Conservation (phyloP, 2,329 filamentous ascomycete species). For the Rhinocladiella similis region DNA sequence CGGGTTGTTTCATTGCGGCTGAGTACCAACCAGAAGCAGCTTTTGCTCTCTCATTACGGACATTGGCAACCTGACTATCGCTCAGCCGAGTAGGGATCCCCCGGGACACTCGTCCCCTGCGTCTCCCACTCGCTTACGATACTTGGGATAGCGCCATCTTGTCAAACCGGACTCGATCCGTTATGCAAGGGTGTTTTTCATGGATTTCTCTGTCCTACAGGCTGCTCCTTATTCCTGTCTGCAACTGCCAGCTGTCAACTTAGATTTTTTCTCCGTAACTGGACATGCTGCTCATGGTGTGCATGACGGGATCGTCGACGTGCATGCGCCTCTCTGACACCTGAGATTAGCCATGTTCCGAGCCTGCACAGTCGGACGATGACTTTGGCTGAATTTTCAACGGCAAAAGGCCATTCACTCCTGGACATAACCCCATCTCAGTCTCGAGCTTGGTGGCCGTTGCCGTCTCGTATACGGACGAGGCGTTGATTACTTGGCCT, state of each 20-base stretch:
- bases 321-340: not conserved
- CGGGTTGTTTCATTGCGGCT: not conserved
- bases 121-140: not conserved
- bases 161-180: not conserved
- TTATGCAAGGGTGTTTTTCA: not conserved
- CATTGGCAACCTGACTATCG: too few species aligned
- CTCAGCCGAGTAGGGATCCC: not conserved
- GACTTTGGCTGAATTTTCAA: too few species aligned
- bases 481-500: too few species aligned
- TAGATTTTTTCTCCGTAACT: not conserved
- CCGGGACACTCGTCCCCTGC: not conserved
- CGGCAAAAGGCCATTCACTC: too few species aligned
- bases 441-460: too few species aligned
- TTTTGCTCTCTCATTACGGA: not conserved
- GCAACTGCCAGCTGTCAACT: not conserved
- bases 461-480: too few species aligned
- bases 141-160: not conserved
- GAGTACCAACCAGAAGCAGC: not conserved
- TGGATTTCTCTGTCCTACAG: not conserved
- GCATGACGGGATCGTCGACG: not conserved
- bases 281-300: not conserved
- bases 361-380: too few species aligned
- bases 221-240: not conserved
- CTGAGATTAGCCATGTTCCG: not conserved
- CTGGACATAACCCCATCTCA: too few species aligned